Conservation (phyloP, 805 yeast species). For the Teunomyces stri region DNA sequence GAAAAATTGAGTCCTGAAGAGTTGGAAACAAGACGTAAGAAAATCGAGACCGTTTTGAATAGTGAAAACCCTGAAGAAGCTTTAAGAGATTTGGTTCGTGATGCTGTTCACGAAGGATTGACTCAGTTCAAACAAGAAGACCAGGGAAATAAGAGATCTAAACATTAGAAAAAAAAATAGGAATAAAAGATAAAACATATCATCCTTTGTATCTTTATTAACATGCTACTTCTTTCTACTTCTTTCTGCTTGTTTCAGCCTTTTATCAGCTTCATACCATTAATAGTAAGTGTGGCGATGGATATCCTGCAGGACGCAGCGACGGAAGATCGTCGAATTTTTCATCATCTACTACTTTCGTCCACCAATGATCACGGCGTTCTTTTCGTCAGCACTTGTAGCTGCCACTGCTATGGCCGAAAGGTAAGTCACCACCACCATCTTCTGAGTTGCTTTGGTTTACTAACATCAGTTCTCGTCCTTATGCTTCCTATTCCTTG, state of each 20-base stretch:
- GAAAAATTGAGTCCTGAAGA: slow-evolving; percentile 40
- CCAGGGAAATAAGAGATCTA: slow-evolving; percentile 16
- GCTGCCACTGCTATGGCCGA: slow-evolving; percentile 4
- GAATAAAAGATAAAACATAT: background rate
- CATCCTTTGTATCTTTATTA: no score
- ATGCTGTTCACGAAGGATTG: slow-evolving; percentile 61
- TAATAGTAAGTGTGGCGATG: no score
- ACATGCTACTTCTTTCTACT: no score
- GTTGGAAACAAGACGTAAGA: slow-evolving; percentile 54
- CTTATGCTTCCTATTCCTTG: slow-evolving; percentile 28
- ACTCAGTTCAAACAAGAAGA: slow-evolving; percentile 25
- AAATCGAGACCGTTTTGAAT: slow-evolving; percentile 67
- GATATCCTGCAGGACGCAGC: background rate
- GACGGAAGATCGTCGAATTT: background rate
- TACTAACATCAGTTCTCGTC: slow-evolving; percentile 7
- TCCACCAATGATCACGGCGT: slow-evolving; percentile 2
- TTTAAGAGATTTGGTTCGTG: slow-evolving; percentile 62
- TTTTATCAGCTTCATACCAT: no score
- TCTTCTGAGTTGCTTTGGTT: background rate
- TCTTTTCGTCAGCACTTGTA: background rate
- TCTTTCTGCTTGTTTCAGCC: background rate
- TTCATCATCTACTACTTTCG: background rate
- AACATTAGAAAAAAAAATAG: background rate
- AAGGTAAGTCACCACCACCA: background rate
- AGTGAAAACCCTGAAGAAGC: slow-evolving; percentile 83